Conservation (phyloP, 768 basidiomycete genomes). For the Paxillus ammoniavirescens region DNA sequence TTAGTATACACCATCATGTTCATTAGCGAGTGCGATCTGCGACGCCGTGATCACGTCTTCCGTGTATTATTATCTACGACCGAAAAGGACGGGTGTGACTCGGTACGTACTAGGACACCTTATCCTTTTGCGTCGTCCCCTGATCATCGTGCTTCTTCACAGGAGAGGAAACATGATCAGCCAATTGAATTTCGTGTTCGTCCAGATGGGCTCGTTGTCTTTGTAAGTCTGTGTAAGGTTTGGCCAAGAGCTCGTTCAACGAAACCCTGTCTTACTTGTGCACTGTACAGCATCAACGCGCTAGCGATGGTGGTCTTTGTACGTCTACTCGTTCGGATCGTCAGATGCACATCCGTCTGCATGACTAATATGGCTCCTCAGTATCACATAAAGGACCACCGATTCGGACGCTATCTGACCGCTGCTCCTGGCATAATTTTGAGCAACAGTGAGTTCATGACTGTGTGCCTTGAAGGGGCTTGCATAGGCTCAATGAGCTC, state of each 20-base stretch:
- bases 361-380: slow-evolving; percentile 1
- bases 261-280: neutral
- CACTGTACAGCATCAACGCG: slow-evolving; percentile 8
- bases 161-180: slow-evolving; percentile 8
- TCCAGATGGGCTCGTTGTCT: slow-evolving; percentile 12
- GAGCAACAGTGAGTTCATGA: slow-evolving; percentile 11
- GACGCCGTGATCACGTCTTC: slow-evolving; percentile 10
- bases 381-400: slow-evolving; percentile 6
- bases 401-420: neutral
- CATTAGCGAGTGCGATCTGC: slow-evolving; percentile 4
- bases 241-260: neutral
- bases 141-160: neutral
- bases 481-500: neutral
- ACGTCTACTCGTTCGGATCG: neutral
- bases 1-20: neutral
- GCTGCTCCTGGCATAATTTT: slow-evolving; percentile 10
- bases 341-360: neutral
- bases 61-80: slow-evolving; percentile 12
- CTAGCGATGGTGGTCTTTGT: slow-evolving; percentile 12
- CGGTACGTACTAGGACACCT: no score
- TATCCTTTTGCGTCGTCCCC: no score
- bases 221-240: slow-evolving; percentile 4
- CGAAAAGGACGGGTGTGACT: slow-evolving; percentile 1
- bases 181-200: slow-evolving; percentile 7
- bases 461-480: no score